These are phyloP conservation scores for Neurospora sp. DNA, from an alignment of 495 filamentous ascomycete genomes.

Conservation along the genomic window DNA sequence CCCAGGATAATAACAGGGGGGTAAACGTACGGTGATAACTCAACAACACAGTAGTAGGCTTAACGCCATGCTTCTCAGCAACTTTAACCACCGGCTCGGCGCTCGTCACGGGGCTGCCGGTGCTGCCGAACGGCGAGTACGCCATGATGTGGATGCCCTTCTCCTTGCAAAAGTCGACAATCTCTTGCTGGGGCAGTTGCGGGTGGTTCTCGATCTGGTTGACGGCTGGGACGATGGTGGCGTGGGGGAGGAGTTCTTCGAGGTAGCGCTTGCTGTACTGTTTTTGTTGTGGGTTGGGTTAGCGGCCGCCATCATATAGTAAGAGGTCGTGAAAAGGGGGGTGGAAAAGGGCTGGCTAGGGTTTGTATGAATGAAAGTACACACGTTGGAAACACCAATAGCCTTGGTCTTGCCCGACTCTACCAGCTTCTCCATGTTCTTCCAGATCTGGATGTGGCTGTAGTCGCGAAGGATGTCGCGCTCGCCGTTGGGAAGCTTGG, in stretches of 20 bases:
- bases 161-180: conserved; percentile 62
- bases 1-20: not conserved
- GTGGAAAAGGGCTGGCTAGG: not conserved
- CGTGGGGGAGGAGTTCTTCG: conserved; percentile 58
- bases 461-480: conserved; percentile 56
- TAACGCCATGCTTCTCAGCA: conserved; percentile 57
- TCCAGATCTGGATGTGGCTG: conserved; percentile 67
- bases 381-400: conserved; percentile 68
- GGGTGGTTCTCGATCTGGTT: conserved; percentile 93
- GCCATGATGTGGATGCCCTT: conserved; percentile 71
- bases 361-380: not conserved
- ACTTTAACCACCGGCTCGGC: conserved; percentile 59
- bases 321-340: not conserved
- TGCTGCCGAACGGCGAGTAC: conserved; percentile 69
- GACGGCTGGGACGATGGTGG: conserved; percentile 61
- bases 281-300: not conserved
- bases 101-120: conserved; percentile 60
- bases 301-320: not conserved
- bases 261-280: conserved; percentile 62
- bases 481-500: conserved; percentile 58
- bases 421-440: conserved; percentile 66
- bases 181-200: conserved; percentile 74
- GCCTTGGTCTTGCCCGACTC: conserved; percentile 58
- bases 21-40: conserved; percentile 61
- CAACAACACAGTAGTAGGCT: conserved; percentile 52